Evolutionary conservation across 2,329 filamentous ascomycete genomes (phyloP).

Genomic region (Aspergillus pseudoviridinutans): DNA sequence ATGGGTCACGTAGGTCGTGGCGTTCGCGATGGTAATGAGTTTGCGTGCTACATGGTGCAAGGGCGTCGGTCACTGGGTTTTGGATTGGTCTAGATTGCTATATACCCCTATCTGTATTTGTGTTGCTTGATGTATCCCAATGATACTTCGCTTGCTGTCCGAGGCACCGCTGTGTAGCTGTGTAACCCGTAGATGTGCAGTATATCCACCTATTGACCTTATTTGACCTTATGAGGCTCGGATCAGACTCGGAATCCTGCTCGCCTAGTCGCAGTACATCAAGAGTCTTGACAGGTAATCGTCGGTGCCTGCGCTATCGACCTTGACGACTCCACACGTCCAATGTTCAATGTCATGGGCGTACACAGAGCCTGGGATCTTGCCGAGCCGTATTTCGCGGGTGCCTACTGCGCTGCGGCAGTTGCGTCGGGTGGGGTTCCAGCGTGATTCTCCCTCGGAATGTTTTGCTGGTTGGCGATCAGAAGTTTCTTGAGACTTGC

Average conservation of each 20-base stretch:
- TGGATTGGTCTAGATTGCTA: background rate
- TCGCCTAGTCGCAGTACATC: background rate
- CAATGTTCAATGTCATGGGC: background rate
- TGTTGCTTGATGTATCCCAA: background rate
- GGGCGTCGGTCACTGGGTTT: background rate
- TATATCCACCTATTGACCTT: background rate
- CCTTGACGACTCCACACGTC: background rate
- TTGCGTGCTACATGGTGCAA: background rate
- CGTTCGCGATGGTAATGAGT: background rate
- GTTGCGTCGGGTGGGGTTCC: background rate
- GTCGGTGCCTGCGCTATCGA: background rate
- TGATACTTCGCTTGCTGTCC: background rate
- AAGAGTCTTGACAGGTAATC: background rate
- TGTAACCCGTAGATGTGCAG: background rate
- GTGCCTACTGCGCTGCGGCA: background rate
- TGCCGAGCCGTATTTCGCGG: too few species aligned
- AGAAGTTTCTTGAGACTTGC: background rate
- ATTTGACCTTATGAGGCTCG: background rate
- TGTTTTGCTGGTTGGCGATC: background rate
- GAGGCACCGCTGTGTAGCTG: background rate
- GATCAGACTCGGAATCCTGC: background rate
- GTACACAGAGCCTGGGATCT: too few species aligned
- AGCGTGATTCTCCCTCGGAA: background rate
- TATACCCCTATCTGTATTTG: slow-evolving; percentile 1
- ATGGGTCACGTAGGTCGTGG: slow-evolving; percentile 11